Conservation (phyloP, 305 asterid genomes). For the Coffea humblotiana region DNA sequence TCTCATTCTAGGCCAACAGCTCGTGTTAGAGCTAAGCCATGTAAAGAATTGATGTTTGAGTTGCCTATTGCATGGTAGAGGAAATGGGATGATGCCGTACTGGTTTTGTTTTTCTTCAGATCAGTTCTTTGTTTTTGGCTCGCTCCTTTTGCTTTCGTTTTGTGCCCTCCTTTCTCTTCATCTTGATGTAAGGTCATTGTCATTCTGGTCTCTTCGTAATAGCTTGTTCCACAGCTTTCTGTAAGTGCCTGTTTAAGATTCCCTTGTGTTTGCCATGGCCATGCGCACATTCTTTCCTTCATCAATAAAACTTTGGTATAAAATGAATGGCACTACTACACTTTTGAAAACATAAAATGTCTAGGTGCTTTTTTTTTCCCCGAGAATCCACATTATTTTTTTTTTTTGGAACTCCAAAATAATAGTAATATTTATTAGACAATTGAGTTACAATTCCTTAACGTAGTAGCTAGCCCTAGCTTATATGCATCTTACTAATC, state of each 20-base stretch:
- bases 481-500: too few species aligned
- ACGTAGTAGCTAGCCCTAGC: too few species aligned
- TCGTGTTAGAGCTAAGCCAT: slow-evolving; percentile 1
- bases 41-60: neutral
- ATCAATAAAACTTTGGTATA: too few species aligned
- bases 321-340: neutral
- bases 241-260: neutral
- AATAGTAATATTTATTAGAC: too few species aligned
- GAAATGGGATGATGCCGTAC: neutral
- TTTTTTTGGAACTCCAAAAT: too few species aligned
- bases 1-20: neutral
- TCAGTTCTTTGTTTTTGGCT: neutral
- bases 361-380: too few species aligned
- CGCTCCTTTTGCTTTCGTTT: neutral
- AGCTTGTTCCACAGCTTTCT: neutral
- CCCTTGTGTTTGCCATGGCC: neutral
- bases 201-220: neutral
- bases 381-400: too few species aligned
- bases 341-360: too few species aligned
- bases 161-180: neutral
- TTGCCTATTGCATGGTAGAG: neutral
- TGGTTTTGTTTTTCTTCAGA: neutral
- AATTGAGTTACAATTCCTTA: too few species aligned
- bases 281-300: neutral
- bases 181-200: neutral